Evolutionary conservation across 2,329 filamentous ascomycete genomes (phyloP), one percentile per base, ranked within the genome.

Genomic region (Furcasterigmium furcatum): DNA sequence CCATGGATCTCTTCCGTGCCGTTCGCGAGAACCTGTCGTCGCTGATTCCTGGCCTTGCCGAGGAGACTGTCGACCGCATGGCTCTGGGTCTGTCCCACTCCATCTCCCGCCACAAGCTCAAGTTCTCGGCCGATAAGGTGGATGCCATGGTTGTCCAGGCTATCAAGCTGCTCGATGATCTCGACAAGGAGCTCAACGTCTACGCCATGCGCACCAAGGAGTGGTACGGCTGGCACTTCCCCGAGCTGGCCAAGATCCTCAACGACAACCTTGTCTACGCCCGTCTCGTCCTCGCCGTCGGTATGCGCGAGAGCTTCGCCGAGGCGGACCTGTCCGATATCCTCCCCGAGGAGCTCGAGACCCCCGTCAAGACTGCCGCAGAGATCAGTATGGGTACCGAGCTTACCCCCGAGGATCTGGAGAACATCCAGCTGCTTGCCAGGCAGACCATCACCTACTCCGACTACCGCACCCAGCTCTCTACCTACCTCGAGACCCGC

Each of bases 221-320:
- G 71, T 99, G 94, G 94, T 99, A 99, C 66, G 94, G 94, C 61
- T 99, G 94, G 94, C 94, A 97, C 72, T 99, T 97, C 76, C 94
- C 94, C 34, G 94, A 99, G 75, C 84, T 99, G 79, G 91, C 89
- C 62, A 92, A 91, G 73, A 96, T 97, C 62, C 79, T 96, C 57
- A 95, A 95, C 68, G 94, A 99, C 78, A 99, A 99, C 72, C 74
- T 96, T 52, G 91, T 91, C 54, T 99, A 96, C 66, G 85, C 91
- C 49, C 86, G 85, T 55, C 85, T 99, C 47, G 90, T 99, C 47
- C 73, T 96, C 42, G 81, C 85, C 54, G 88, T 95, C 75, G 94
- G 94, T 57, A 89, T 95, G 80, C 87, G 94, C 54, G 83, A 86
- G 54, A 91, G 90, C 62, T 87, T 87, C 50, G 76, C 83, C 52